phyloP scores from a whole-genome alignment of 2,329 filamentous ascomycete genomes.

The Fusarium ramigenum region DNA sequence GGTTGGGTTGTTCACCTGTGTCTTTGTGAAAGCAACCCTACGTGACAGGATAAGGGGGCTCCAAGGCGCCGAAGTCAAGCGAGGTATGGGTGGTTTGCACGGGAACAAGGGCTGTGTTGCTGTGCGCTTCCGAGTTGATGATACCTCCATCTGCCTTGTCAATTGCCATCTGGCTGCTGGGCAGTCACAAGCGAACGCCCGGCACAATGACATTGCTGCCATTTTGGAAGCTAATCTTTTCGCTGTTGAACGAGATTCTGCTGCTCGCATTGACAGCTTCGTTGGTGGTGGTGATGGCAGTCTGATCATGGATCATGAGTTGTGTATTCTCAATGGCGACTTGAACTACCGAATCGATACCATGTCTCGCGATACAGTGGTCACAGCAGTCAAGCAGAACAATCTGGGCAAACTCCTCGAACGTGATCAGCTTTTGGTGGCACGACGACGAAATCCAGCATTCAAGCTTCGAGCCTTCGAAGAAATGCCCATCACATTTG shows the following conservation, averaged over 20 bases:
- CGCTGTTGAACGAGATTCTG: conserved; percentile 74
- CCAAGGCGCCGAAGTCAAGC: conserved; percentile 85
- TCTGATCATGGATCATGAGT: conserved; percentile 95
- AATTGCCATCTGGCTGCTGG: conserved; percentile 98
- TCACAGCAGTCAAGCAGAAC: conserved; percentile 81
- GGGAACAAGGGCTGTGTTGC: conserved; percentile 97
- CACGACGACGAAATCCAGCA: conserved; percentile 85
- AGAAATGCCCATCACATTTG: conserved; percentile 90
- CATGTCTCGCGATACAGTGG: conserved; percentile 92
- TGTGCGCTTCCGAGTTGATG: conserved; percentile 91
- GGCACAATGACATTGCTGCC: conserved; percentile 90
- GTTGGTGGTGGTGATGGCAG: conserved; percentile 92
- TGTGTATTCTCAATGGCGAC: conserved; percentile 96
- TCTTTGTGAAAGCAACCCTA: conserved; percentile 88
- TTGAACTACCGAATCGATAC: conserved; percentile 98
- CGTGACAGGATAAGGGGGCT: conserved; percentile 81
- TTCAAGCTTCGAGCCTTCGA: conserved; percentile 90
- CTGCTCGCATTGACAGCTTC: conserved; percentile 78
- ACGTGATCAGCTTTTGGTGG: conserved; percentile 90
- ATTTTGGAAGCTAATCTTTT: conserved; percentile 85
- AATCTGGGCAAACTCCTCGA: conserved; percentile 90
- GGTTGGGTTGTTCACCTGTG: conserved; percentile 93
- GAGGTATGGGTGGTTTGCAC: conserved; percentile 93
- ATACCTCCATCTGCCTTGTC: conserved; percentile 93
- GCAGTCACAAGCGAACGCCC: conserved; percentile 87